These are phyloP conservation scores for Bolboschoenus planiculmis DNA, from an alignment of 176 grass and related monocot species.

Conservation along the genomic window DNA sequence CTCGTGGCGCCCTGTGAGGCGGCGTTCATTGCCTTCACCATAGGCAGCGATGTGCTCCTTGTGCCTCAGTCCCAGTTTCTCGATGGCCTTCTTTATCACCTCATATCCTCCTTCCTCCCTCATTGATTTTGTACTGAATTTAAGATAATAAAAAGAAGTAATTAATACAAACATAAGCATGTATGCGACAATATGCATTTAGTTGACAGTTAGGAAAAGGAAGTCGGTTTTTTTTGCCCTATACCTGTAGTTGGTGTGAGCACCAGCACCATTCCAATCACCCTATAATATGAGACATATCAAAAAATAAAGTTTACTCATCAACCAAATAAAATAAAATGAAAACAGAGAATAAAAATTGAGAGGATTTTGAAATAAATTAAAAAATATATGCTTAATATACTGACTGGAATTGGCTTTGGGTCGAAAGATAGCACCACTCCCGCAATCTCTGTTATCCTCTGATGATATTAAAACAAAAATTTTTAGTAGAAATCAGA, in stretches of 20 bases:
- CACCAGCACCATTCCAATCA: slow-evolving; percentile 84
- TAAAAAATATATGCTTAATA: not conserved
- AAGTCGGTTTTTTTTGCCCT: not conserved
- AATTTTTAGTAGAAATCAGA: not conserved
- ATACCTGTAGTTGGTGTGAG: slow-evolving; percentile 84
- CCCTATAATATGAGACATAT: slow-evolving; percentile 26
- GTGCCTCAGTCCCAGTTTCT: slow-evolving; percentile 52
- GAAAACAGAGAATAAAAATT: not conserved
- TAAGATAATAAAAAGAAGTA: not conserved
- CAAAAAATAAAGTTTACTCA: not conserved
- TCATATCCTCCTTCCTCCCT: slow-evolving; percentile 69
- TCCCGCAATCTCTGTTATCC: slow-evolving; percentile 69
- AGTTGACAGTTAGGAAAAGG: not conserved
- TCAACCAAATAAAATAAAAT: not conserved
- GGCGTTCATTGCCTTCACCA: slow-evolving; percentile 78
- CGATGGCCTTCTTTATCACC: slow-evolving; percentile 66
- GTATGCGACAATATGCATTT: not conserved
- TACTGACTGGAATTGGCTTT: slow-evolving; percentile 58
- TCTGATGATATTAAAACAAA: slow-evolving; percentile 24
- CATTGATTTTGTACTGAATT: slow-evolving; percentile 69
- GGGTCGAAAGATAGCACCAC: slow-evolving; percentile 70
- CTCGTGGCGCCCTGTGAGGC: slow-evolving; percentile 81
- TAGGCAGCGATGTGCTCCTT: slow-evolving; percentile 76
- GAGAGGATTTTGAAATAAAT: not conserved
- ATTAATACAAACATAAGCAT: not conserved